A percentile compares a stretch with the other conserved stretches of the same genome.
Conservation (phyloP, 2,329 filamentous ascomycete genomes). For the Phialophora macrospora region DNA sequence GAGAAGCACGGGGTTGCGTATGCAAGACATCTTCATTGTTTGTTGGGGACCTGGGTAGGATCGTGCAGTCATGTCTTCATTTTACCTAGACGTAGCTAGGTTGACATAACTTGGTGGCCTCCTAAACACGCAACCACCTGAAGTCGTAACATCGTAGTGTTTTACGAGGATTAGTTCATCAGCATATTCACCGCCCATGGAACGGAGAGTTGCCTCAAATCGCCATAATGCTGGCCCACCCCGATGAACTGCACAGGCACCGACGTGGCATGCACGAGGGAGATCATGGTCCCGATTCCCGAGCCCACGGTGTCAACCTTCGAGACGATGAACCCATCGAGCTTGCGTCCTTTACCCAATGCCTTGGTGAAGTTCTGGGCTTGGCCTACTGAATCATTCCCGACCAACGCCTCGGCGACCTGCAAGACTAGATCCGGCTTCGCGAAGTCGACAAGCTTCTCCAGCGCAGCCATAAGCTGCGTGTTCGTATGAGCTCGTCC, state of each 20-base stretch:
- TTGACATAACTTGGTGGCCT: neutral
- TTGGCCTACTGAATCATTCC: constrained; percentile 92
- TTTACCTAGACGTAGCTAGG: neutral
- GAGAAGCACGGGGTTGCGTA: neutral
- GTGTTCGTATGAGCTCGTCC: constrained; percentile 94
- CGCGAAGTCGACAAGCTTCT: constrained; percentile 96
- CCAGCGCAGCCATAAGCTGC: constrained; percentile 91
- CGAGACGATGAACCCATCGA: constrained; percentile 97
- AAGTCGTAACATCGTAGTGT: neutral
- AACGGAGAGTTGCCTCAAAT: constrained; percentile 68
- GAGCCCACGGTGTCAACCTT: constrained; percentile 99
- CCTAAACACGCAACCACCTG: neutral
- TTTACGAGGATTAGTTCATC: constrained; percentile 25
- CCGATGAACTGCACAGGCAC: constrained; percentile 95
- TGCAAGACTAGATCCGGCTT: constrained; percentile 98
- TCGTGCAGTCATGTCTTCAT: neutral
- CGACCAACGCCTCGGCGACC: constrained; percentile 91
- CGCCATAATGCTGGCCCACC: constrained; percentile 70
- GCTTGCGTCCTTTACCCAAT: constrained; percentile 76
- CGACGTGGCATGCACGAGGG: constrained; percentile 94
- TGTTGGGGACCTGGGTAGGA: neutral
- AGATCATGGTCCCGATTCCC: constrained; percentile 95
- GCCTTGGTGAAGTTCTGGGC: constrained; percentile 94
- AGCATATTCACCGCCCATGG: constrained; percentile 63
- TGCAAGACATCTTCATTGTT: neutral